Percentiles rank a stretch among this genome's conserved stretches.
Conservation (phyloP, 2,329 filamentous ascomycete genomes). For the Neocatenulostroma microsporum region DNA sequence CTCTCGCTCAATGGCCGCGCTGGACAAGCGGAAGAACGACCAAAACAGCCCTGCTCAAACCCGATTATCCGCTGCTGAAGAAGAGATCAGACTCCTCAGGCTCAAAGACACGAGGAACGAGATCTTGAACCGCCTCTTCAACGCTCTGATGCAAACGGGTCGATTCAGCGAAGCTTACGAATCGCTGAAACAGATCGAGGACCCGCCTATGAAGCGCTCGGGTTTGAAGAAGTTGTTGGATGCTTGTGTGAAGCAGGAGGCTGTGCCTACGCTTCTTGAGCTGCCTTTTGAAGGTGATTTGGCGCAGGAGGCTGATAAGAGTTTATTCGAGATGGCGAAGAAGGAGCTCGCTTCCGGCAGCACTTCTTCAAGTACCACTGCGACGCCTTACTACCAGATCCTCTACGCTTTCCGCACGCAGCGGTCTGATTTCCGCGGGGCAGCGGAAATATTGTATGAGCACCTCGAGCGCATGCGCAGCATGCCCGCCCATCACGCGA, state of each 20-base stretch:
- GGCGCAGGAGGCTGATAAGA: constrained; percentile 68
- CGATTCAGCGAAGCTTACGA: constrained; percentile 78
- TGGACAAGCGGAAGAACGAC: constrained; percentile 23
- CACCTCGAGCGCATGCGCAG: constrained; percentile 44
- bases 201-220: constrained; percentile 58
- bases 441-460: constrained; percentile 50
- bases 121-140: constrained; percentile 76
- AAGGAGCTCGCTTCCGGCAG: constrained; percentile 53
- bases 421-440: constrained; percentile 77
- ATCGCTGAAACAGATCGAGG: constrained; percentile 64
- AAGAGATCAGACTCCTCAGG: constrained; percentile 28
- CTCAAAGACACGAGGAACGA: constrained; percentile 49
- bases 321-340: constrained; percentile 64
- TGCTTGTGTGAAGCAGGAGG: constrained; percentile 26
- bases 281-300: constrained; percentile 69
- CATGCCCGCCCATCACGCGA: constrained; percentile 10
- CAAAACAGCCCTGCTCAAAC: constrained; percentile 22
- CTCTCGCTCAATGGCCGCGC: constrained; percentile 14
- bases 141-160: constrained; percentile 67
- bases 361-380: constrained; percentile 13
- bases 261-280: constrained; percentile 47
- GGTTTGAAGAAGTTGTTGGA: constrained; percentile 61
- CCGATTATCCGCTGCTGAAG: constrained; percentile 22
- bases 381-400: constrained; percentile 72
- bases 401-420: constrained; percentile 86